A percentile compares a stretch with the other conserved stretches of the same genome.
Conservation (phyloP, 768 basidiomycete species). For the Naematelia encephala region DNA sequence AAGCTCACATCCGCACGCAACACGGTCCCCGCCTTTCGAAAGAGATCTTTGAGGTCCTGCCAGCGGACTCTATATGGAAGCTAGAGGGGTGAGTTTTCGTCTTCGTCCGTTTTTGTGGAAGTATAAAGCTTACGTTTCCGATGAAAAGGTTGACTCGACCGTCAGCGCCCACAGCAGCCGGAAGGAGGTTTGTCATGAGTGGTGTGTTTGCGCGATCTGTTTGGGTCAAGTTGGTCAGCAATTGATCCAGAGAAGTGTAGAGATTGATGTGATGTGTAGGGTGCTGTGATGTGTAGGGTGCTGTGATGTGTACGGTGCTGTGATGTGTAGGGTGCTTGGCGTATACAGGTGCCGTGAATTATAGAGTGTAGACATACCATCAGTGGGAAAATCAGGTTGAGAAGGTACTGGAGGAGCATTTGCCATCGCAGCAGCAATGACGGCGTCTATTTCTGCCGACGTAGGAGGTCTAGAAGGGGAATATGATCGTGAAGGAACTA, state of each 20-base stretch:
- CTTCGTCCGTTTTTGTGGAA: background rate
- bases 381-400: conserved; percentile 50
- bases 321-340: no score
- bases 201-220: conserved; percentile 28
- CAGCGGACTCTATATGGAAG: conserved; percentile 95
- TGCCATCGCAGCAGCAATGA: conserved; percentile 87
- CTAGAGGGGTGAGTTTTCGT: conserved; percentile 53
- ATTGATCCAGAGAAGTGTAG: background rate
- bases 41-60: conserved; percentile 99
- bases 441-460: conserved; percentile 81
- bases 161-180: conserved; percentile 55
- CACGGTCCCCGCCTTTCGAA: conserved; percentile 89
- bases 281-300: conserved; percentile 3
- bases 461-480: conserved; percentile 34
- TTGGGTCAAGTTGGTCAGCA: background rate
- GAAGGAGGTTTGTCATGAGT: conserved; percentile 41
- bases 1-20: conserved; percentile 73
- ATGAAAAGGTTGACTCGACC: conserved; percentile 94
- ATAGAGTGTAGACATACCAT: conserved; percentile 31
- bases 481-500: conserved; percentile 8
- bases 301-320: no score
- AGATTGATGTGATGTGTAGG: background rate
- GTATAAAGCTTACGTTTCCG: conserved; percentile 70
- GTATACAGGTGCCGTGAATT: no score
- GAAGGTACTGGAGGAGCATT: conserved; percentile 55